Percentiles rank a stretch among this genome's conserved stretches.
These are phyloP conservation scores for Epichloe uncinata DNA, from an alignment of 2,329 filamentous ascomycete species.

Conservation along the genomic window DNA sequence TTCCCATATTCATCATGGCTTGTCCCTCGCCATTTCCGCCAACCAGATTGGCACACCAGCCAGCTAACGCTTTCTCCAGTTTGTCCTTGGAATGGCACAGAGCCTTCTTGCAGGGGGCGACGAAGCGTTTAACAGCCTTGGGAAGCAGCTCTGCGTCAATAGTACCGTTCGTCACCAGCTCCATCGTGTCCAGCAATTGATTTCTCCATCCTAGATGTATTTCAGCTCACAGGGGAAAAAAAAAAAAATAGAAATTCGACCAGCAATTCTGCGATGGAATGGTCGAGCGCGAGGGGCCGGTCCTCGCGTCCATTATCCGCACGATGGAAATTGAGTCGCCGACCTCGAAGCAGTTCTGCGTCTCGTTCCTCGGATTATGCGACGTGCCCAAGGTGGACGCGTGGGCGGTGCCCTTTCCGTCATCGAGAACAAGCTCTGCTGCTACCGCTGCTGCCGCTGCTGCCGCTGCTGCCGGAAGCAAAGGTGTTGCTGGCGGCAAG, in stretches of 20 bases:
- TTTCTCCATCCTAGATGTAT: too few relatives aligned
- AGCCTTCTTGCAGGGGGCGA: conserved; percentile 28
- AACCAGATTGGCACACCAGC: neutral
- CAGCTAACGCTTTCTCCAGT: neutral
- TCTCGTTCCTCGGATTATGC: conserved; percentile 38
- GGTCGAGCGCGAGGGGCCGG: conserved; percentile 35
- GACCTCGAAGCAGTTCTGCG: conserved; percentile 37
- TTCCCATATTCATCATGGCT: too few relatives aligned
- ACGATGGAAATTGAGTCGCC: conserved; percentile 33
- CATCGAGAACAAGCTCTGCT: conserved; percentile 18
- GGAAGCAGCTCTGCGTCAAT: conserved; percentile 16
- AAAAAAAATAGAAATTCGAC: conserved; percentile 28
- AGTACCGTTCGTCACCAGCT: conserved; percentile 11
- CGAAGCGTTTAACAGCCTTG: conserved; percentile 19
- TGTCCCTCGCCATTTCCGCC: neutral
- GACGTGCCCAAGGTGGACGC: conserved; percentile 29
- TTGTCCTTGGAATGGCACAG: conserved; percentile 20
- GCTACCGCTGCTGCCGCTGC: neutral
- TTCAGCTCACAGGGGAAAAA: too few relatives aligned
- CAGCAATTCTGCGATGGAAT: conserved; percentile 39
- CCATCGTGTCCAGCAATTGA: too few relatives aligned
- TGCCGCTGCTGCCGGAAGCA: conserved; percentile 1
- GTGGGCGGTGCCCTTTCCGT: conserved; percentile 30
- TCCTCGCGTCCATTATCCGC: conserved; percentile 33
- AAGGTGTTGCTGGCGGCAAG: conserved; percentile 26